phyloP scores from a whole-genome alignment of 2,329 filamentous ascomycete genomes.

The Colletotrichum sp. region DNA sequence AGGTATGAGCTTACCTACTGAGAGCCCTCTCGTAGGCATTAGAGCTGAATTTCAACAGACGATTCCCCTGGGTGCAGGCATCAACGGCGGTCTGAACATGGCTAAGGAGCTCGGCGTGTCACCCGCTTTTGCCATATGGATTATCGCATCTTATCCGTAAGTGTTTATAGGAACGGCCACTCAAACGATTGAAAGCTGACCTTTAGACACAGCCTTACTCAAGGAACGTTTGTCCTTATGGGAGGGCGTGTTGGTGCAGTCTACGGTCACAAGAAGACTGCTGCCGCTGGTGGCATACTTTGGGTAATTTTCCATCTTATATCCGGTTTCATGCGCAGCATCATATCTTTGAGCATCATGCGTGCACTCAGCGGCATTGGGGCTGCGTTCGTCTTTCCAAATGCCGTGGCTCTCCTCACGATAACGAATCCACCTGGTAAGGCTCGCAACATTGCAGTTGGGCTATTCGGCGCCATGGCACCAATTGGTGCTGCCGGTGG shows the following conservation, averaged over 20 bases:
- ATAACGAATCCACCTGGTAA: not conserved
- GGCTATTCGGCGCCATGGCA: not conserved
- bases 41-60: not conserved
- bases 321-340: not conserved
- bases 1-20: not conserved
- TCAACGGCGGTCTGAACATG: not conserved
- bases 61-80: not conserved
- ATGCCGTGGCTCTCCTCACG: not conserved
- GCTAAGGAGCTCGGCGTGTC: not conserved
- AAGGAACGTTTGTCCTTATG: not conserved
- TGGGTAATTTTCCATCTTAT: not conserved
- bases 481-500: not conserved
- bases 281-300: not conserved
- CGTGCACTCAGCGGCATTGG: not conserved
- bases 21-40: not conserved
- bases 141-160: not conserved
- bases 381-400: not conserved
- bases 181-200: too few relatives aligned
- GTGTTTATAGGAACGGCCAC: not conserved
- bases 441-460: not conserved
- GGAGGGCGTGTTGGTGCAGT: not conserved
- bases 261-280: not conserved
- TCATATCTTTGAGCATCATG: not conserved
- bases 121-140: not conserved
- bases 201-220: not conserved